These are phyloP conservation scores for Cinnamomum micranthum DNA, from an alignment of 164 flowering plant genomes.

Conservation along the genomic window DNA sequence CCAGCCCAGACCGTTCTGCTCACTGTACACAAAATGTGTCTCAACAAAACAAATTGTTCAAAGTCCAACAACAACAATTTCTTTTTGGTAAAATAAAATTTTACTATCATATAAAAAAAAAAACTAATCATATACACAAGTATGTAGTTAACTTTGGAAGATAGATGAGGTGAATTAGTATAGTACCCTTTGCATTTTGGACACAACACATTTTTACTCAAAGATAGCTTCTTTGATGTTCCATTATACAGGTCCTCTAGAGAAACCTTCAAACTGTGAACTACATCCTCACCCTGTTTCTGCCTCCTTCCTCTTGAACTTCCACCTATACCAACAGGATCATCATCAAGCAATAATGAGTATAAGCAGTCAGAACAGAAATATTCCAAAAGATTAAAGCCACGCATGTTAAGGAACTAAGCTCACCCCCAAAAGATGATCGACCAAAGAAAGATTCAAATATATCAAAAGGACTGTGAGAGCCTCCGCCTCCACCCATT, in stretches of 20 bases:
- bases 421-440: constrained; percentile 36
- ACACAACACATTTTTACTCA: constrained; percentile 49
- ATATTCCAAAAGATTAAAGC: background rate
- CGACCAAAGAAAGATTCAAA: constrained; percentile 60
- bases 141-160: background rate
- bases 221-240: constrained; percentile 56
- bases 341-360: background rate
- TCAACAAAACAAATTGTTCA: too few relatives aligned
- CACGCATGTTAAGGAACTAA: background rate
- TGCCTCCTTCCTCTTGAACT: constrained; percentile 53
- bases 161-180: background rate
- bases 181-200: constrained; percentile 58
- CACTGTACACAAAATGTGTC: too few relatives aligned
- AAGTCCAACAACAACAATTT: too few relatives aligned
- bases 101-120: background rate
- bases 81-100: too few relatives aligned
- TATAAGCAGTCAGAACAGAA: background rate
- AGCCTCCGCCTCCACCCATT: constrained; percentile 48
- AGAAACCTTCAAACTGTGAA: constrained; percentile 55
- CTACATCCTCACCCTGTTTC: constrained; percentile 63
- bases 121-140: background rate
- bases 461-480: constrained; percentile 53
- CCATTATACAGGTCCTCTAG: constrained; percentile 68
- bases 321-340: constrained; percentile 20
- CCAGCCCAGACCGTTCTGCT: too few relatives aligned